A percentile compares a stretch with the other conserved stretches of the same genome.
Conservation (phyloP, 2,329 filamentous ascomycete species). For the Cladosporium halotolerans region DNA sequence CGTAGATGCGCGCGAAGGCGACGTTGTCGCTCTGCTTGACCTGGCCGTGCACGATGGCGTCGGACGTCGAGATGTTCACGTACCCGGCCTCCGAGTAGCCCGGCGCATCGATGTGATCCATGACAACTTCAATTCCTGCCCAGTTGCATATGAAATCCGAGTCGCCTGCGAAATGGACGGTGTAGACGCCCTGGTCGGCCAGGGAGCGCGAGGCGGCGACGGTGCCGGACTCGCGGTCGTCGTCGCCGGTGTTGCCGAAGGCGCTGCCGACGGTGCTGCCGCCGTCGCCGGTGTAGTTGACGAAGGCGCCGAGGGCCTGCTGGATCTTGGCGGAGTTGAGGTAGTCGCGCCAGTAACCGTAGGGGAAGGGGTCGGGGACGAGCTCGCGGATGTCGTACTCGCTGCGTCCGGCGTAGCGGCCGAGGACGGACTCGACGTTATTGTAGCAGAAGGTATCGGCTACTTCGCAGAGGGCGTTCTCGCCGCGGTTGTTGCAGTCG, state of each 20-base stretch:
- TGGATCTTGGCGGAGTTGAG: slow-evolving; percentile 52
- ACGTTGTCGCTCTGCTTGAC: slow-evolving; percentile 47
- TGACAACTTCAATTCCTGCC: slow-evolving; percentile 39
- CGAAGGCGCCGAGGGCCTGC: slow-evolving; percentile 52
- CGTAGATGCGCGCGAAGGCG: slow-evolving; percentile 46
- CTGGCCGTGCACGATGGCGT: slow-evolving; percentile 46
- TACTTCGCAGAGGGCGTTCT: slow-evolving; percentile 45
- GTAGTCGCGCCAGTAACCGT: slow-evolving; percentile 50
- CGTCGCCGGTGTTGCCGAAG: slow-evolving; percentile 46
- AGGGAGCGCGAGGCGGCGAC: slow-evolving; percentile 37
- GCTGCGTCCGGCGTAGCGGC: slow-evolving; percentile 48
- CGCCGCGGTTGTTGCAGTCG: slow-evolving; percentile 48
- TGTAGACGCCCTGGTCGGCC: slow-evolving; percentile 35
- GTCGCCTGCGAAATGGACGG: slow-evolving; percentile 43
- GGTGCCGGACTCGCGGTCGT: slow-evolving; percentile 39
- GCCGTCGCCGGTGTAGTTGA: slow-evolving; percentile 48
- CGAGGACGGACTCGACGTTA: slow-evolving; percentile 49
- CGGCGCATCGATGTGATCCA: slow-evolving; percentile 34
- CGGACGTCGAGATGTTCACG: slow-evolving; percentile 39
- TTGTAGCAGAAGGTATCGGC: slow-evolving; percentile 52
- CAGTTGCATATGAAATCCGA: slow-evolving; percentile 46
- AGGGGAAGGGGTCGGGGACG: slow-evolving; percentile 52
- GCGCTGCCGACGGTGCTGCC: slow-evolving; percentile 40
- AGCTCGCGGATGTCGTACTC: slow-evolving; percentile 57
- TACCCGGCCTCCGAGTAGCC: slow-evolving; percentile 44